These are phyloP conservation scores for Phialophora chinensis DNA, from an alignment of 2,329 filamentous ascomycete species.

Conservation along the genomic window DNA sequence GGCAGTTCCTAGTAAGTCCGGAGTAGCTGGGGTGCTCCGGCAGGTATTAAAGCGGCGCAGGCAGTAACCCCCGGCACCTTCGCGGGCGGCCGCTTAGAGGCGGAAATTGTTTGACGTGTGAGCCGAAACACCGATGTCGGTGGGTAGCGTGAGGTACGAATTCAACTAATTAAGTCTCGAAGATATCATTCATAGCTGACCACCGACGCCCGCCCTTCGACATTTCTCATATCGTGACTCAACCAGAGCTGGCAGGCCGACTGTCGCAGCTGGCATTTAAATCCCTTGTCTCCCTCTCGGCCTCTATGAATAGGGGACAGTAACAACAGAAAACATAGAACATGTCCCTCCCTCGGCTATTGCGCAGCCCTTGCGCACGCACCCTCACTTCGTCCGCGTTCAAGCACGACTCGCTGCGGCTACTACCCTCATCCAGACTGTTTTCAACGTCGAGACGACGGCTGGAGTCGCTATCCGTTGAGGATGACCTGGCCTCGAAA, in stretches of 20 bases:
- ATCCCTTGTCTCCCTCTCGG: neutral
- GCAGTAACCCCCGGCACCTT: too few relatives aligned
- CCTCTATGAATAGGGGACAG: neutral
- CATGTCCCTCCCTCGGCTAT: conserved; percentile 37
- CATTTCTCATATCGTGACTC: neutral
- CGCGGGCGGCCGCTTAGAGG: neutral
- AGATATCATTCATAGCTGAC: neutral
- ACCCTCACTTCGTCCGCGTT: conserved; percentile 23
- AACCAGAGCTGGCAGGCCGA: neutral
- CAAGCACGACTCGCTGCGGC: conserved; percentile 24
- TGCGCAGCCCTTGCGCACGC: conserved; percentile 33
- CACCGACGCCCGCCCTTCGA: neutral
- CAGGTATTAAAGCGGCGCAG: neutral
- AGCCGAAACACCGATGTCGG: neutral
- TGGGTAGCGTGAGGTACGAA: neutral
- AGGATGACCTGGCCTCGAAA: conserved; percentile 32
- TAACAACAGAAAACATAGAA: neutral
- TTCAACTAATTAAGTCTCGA: neutral
- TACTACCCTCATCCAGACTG: conserved; percentile 23
- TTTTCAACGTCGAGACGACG: conserved; percentile 35
- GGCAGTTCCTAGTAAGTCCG: too few relatives aligned
- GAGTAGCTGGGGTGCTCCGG: neutral
- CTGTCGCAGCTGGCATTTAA: neutral
- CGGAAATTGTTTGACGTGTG: neutral
- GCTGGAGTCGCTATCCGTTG: conserved; percentile 24